These are phyloP conservation scores for Saccharomyces hybrid DNA, from an alignment of 1,139 yeast genomes.

Conservation along the genomic window DNA sequence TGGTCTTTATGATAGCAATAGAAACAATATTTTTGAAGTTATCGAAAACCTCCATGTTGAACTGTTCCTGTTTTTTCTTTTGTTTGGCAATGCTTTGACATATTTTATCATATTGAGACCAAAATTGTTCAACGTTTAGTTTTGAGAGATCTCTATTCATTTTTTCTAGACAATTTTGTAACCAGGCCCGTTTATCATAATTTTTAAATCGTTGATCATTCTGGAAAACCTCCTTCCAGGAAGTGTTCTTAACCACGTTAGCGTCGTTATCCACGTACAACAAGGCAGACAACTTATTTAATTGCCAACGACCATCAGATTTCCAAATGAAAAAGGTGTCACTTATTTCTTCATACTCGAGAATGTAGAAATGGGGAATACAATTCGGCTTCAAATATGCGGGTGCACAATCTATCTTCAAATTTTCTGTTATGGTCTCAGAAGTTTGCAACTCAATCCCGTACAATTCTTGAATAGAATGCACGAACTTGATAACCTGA, in stretches of 20 bases:
- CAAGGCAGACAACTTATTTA: constrained; percentile 15
- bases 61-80: constrained; percentile 6
- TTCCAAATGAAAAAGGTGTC: constrained; percentile 22
- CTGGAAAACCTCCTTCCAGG: constrained; percentile 4
- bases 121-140: constrained; percentile 13
- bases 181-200: constrained; percentile 7
- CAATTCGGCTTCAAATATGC: constrained; percentile 12
- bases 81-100: constrained; percentile 4
- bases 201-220: constrained; percentile 6
- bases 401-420: constrained; percentile 18
- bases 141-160: constrained; percentile 19
- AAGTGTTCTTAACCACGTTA: constrained; percentile 2
- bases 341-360: constrained; percentile 22
- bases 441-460: constrained; percentile 19
- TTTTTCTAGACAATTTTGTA: constrained; percentile 11
- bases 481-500: constrained; percentile 16
- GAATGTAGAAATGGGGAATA: constrained; percentile 12
- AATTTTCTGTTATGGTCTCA: constrained; percentile 27
- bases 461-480: constrained; percentile 20
- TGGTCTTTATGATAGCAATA: constrained; percentile 18
- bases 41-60: neutral
- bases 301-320: constrained; percentile 23
- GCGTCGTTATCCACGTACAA: constrained; percentile 10
- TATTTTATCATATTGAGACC: constrained; percentile 13
- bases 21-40: constrained; percentile 19